A percentile compares a stretch with the other conserved stretches of the same genome.
Conservation (phyloP, 2,329 filamentous ascomycete genomes). For the Penicillium hesseltinei region DNA sequence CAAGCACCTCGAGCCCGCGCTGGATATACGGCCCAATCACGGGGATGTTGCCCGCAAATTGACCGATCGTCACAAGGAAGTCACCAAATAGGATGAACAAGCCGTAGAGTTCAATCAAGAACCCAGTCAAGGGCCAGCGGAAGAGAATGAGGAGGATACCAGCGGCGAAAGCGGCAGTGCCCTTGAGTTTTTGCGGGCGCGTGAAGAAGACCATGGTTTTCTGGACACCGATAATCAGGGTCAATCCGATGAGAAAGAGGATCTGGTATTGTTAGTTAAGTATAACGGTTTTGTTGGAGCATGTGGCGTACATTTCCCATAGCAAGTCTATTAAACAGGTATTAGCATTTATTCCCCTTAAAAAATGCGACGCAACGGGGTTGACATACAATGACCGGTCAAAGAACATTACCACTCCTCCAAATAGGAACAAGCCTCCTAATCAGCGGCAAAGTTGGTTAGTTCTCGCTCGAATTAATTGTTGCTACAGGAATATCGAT, state of each 20-base stretch:
- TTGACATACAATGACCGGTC: slow-evolving; percentile 81
- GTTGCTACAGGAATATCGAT: not conserved
- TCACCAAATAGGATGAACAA: slow-evolving; percentile 93
- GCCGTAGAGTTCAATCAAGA: slow-evolving; percentile 86
- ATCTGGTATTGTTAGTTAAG: slow-evolving; percentile 57
- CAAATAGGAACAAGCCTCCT: slow-evolving; percentile 94
- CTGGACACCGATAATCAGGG: slow-evolving; percentile 87
- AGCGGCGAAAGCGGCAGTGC: slow-evolving; percentile 80
- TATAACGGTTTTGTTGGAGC: not conserved
- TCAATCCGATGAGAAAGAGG: slow-evolving; percentile 94
- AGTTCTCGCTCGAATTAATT: slow-evolving; percentile 13
- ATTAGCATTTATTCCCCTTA: slow-evolving; percentile 3
- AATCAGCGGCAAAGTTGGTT: slow-evolving; percentile 14
- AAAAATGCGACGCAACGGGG: not conserved
- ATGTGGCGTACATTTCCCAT: slow-evolving; percentile 80
- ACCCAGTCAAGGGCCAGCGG: slow-evolving; percentile 88
- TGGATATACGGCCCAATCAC: slow-evolving; percentile 85
- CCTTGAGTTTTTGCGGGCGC: slow-evolving; percentile 85
- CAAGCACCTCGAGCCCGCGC: slow-evolving; percentile 66
- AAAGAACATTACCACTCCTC: slow-evolving; percentile 95
- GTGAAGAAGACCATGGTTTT: slow-evolving; percentile 96
- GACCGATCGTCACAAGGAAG: slow-evolving; percentile 87
- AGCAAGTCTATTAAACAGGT: slow-evolving; percentile 63
- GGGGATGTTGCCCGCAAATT: slow-evolving; percentile 81
- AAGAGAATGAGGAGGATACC: slow-evolving; percentile 84